These are phyloP conservation scores for Keithomyces neogunnii DNA, from an alignment of 2,329 filamentous ascomycete genomes.

Conservation along the genomic window DNA sequence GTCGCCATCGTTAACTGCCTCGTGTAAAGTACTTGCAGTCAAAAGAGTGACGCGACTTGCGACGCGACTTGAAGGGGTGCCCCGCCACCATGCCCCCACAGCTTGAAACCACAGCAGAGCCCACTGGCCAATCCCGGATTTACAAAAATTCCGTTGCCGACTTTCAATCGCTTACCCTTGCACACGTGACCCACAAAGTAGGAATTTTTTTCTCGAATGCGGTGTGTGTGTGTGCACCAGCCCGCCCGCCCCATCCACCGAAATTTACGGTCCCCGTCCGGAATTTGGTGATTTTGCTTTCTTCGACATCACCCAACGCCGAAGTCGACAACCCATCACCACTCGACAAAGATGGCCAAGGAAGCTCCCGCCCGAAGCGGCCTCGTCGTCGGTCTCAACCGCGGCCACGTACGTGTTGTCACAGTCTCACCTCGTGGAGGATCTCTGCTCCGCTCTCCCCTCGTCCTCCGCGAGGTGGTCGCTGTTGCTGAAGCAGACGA, in stretches of 20 bases:
- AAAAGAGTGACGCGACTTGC: background rate
- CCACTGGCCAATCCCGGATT: background rate
- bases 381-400: conserved; percentile 54
- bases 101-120: background rate
- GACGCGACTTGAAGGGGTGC: conserved; percentile 5
- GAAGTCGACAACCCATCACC: conserved; percentile 20
- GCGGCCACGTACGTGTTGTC: conserved; percentile 50
- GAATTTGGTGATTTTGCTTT: conserved; percentile 4
- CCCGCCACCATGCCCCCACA: background rate
- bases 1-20: background rate
- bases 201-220: conserved; percentile 2
- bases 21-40: conserved; percentile 4
- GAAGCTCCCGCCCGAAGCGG: conserved; percentile 49
- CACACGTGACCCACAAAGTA: conserved; percentile 20
- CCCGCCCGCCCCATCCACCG: conserved; percentile 10
- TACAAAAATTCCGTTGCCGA: background rate
- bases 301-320: conserved; percentile 19
- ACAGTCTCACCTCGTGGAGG: conserved; percentile 67
- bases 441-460: conserved; percentile 45
- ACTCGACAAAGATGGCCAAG: conserved; percentile 45
- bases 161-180: conserved; percentile 11
- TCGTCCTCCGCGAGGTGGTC: conserved; percentile 16
- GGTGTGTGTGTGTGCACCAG: background rate
- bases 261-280: conserved; percentile 11
- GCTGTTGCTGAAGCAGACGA: conserved; percentile 38